phyloP scores from a whole-genome alignment of 305 asterid species.

The Fraxinus dipetala region DNA sequence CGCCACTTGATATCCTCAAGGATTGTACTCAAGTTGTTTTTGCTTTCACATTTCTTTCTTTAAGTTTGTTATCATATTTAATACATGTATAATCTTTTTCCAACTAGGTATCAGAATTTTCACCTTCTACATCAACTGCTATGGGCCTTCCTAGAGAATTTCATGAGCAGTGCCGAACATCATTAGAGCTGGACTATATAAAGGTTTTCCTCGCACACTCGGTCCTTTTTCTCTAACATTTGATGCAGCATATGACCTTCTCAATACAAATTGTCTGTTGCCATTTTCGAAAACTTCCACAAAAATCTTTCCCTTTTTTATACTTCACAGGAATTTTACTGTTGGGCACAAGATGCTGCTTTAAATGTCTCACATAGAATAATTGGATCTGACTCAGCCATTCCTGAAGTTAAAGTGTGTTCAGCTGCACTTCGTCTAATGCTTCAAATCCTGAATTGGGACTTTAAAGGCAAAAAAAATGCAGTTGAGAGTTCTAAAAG shows the following conservation, averaged over 20 bases:
- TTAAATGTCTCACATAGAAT: constrained; percentile 57
- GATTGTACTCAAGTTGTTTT: constrained; percentile 17
- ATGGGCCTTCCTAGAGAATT: constrained; percentile 96
- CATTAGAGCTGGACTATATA: constrained; percentile 75
- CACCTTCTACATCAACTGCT: constrained; percentile 79
- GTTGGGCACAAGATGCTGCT: constrained; percentile 92
- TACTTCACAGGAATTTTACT: constrained; percentile 57
- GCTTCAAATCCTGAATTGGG: constrained; percentile 96
- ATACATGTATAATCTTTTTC: constrained; percentile 12
- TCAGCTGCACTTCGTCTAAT: constrained; percentile 66
- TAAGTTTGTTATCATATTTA: constrained; percentile 17
- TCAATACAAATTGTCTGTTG: constrained; percentile 19
- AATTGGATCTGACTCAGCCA: constrained; percentile 54
- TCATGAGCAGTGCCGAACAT: constrained; percentile 76
- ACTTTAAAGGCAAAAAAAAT: constrained; percentile 52
- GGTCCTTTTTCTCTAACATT: constrained; percentile 14
- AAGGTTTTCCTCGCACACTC: constrained; percentile 51
- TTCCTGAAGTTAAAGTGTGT: constrained; percentile 83
- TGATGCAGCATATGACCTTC: constrained; percentile 20
- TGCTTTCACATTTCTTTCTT: constrained; percentile 12
- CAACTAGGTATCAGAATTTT: constrained; percentile 85
- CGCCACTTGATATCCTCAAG: constrained; percentile 13
- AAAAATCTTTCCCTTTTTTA: constrained; percentile 7
- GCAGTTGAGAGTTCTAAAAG: constrained; percentile 44
- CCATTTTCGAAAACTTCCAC: constrained; percentile 2